phyloP scores from a whole-genome alignment of 352 stramenopile genomes.

The Phytophthora pisi region DNA sequence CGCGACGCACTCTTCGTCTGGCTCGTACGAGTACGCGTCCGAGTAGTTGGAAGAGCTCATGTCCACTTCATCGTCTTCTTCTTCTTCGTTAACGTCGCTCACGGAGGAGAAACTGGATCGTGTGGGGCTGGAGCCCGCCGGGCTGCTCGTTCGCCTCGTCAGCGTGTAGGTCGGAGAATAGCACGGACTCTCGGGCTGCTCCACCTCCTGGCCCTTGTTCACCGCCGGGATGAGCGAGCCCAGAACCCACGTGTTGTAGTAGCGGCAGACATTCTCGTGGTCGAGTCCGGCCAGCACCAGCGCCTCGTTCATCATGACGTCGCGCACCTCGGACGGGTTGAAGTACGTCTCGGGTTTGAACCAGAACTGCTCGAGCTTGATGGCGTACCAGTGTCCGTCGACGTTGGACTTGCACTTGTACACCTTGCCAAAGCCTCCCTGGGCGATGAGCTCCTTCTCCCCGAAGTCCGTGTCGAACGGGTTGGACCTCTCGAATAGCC shows the following conservation, averaged over 20 bases:
- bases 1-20: constrained; percentile 30
- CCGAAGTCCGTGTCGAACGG: constrained; percentile 84
- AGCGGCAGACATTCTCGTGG: constrained; percentile 95
- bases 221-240: constrained; percentile 71
- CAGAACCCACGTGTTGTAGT: constrained; percentile 88
- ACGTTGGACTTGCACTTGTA: constrained; percentile 79
- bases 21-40: constrained; percentile 28
- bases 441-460: constrained; percentile 66
- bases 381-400: constrained; percentile 75
- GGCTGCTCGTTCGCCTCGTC: constrained; percentile 30
- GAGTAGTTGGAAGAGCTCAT: constrained; percentile 33
- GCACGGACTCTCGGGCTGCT: constrained; percentile 29
- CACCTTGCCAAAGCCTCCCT: constrained; percentile 81
- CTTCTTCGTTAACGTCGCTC: constrained; percentile 10
- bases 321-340: constrained; percentile 79
- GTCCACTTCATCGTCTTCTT: constrained; percentile 38
- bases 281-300: constrained; percentile 91
- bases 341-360: constrained; percentile 87
- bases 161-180: constrained; percentile 24
- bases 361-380: constrained; percentile 85
- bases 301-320: constrained; percentile 94
- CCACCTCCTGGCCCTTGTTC: constrained; percentile 27
- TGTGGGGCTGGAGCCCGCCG: constrained; percentile 15
- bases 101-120: constrained; percentile 22
- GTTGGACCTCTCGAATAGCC: constrained; percentile 67